phyloP scores from a whole-genome alignment of 768 basidiomycete species.

The Saitozyma sp. region DNA sequence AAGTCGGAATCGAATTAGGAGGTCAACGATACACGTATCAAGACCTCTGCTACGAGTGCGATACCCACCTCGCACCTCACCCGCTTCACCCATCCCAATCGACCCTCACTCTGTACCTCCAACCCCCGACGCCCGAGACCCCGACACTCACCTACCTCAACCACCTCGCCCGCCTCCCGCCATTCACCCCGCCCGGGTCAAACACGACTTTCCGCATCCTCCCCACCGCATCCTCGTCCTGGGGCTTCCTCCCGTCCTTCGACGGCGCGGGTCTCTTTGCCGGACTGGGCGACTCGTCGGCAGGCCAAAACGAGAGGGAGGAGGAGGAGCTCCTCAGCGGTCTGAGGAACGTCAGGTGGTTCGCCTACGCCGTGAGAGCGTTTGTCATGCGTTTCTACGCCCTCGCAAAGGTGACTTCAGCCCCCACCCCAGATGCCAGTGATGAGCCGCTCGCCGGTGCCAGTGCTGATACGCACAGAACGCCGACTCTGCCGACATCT shows the following conservation, averaged over 20 bases:
- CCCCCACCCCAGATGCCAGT: background rate
- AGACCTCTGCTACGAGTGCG: constrained; percentile 47
- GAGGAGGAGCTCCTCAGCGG: constrained; percentile 64
- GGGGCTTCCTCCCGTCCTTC: constrained; percentile 41
- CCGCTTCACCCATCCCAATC: constrained; percentile 39
- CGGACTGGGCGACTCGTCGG: constrained; percentile 44
- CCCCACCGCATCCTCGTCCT: constrained; percentile 20
- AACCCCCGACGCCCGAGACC: constrained; percentile 36
- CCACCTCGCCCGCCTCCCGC: constrained; percentile 43
- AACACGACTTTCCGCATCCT: constrained; percentile 36
- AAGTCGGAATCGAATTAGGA: constrained; percentile 32
- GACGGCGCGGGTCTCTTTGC: constrained; percentile 43
- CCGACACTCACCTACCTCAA: constrained; percentile 59
- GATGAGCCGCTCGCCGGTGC: constrained; percentile 1
- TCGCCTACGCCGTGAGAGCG: constrained; percentile 78
- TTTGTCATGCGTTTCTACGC: constrained; percentile 81
- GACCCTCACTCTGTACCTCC: constrained; percentile 40
- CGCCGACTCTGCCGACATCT: constrained; percentile 92
- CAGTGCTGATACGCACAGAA: constrained; percentile 58
- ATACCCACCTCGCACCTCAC: constrained; percentile 29
- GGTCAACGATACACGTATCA: constrained; percentile 35
- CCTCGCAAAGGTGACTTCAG: constrained; percentile 66
- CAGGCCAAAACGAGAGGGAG: constrained; percentile 61
- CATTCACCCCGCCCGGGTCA: constrained; percentile 19
- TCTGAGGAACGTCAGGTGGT: constrained; percentile 81